Evolutionary conservation across 176 grass and related monocot genomes (phyloP), one percentile per base, ranked within the genome.

Genomic region (Guadua angustifolia): DNA sequence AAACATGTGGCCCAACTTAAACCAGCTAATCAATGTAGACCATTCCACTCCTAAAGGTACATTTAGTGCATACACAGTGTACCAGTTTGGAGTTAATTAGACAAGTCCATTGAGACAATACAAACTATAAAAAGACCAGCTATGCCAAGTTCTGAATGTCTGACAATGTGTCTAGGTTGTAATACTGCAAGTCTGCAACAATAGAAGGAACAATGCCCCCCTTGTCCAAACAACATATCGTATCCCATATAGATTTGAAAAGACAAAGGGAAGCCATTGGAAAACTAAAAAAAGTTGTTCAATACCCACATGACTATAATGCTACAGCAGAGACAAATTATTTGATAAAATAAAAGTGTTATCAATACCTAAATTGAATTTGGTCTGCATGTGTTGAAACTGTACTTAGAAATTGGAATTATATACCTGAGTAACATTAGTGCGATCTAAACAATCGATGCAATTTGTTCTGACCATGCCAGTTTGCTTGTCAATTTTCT

Each of bases 381-480:
- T 86, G 47, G 67, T 49, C 44, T 75, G 38, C 7, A 22, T 73
- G 61, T 12, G 21, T 42, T n/a, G 69, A 89, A 82, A 9, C n/a
- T 39, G 72, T 82, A 71, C 32, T 88, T 24, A 7, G 35, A 83
- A 61, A 71, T 71, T 51, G 6, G 21, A 61, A 59, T n/a, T 22
- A 86, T 59, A 25, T 58, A n/a, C 96, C 96, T 99, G 96, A 83
- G 96, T 99, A 40, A 99, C 96, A 90, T 99, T 99, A 42, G 96
- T 99, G 56, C 96, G 96, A 88, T 99, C 93, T 79, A 99, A 89
- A 88, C 96, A 99, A 68, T 99, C 96, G 12, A 99, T 73, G 86
- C 96, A 99, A 55, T 99, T 99, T 61, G 91, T 99, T 95, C 96
- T 95, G 44, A 91, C 74, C 69, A 82, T 74, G 12, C 96, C 96